phyloP scores from a whole-genome alignment of 2,329 filamentous ascomycete genomes.

The Calonectria montana region DNA sequence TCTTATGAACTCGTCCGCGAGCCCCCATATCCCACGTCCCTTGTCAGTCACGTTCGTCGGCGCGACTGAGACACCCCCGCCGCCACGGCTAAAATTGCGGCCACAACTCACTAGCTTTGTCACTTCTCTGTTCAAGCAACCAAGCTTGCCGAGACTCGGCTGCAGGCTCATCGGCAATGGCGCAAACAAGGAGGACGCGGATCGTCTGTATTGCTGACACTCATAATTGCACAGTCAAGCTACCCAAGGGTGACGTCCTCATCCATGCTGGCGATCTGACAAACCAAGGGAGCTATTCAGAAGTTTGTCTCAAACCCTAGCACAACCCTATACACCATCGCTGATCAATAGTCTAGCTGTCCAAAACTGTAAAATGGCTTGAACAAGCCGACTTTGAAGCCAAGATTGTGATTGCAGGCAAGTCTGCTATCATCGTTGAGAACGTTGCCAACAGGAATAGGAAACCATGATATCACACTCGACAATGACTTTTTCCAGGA shows the following conservation, averaged over 20 bases:
- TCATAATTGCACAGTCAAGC: slow-evolving; percentile 73
- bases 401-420: slow-evolving; percentile 78
- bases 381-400: slow-evolving; percentile 74
- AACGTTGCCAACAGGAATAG: slow-evolving; percentile 50
- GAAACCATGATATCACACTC: slow-evolving; percentile 81
- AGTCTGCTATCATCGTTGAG: neutral
- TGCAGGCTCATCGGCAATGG: neutral
- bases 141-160: slow-evolving; percentile 24
- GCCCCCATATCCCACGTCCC: neutral
- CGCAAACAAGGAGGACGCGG: slow-evolving; percentile 60
- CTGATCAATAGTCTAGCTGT: slow-evolving; percentile 53
- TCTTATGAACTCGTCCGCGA: neutral
- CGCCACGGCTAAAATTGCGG: slow-evolving; percentile 3
- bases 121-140: slow-evolving; percentile 24
- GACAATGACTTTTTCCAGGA: slow-evolving; percentile 71
- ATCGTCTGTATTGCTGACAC: slow-evolving; percentile 84
- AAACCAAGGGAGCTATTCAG: slow-evolving; percentile 73
- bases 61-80: slow-evolving; percentile 22
- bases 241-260: slow-evolving; percentile 78
- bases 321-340: neutral
- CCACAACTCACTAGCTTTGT: slow-evolving; percentile 13
- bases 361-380: slow-evolving; percentile 74
- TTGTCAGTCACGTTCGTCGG: neutral
- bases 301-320: slow-evolving; percentile 49
- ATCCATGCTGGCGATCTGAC: slow-evolving; percentile 83